Percentiles rank a stretch among this genome's conserved stretches.
These are phyloP conservation scores for Globisporangium abappressorium DNA, from an alignment of 352 stramenopile species.

Conservation along the genomic window DNA sequence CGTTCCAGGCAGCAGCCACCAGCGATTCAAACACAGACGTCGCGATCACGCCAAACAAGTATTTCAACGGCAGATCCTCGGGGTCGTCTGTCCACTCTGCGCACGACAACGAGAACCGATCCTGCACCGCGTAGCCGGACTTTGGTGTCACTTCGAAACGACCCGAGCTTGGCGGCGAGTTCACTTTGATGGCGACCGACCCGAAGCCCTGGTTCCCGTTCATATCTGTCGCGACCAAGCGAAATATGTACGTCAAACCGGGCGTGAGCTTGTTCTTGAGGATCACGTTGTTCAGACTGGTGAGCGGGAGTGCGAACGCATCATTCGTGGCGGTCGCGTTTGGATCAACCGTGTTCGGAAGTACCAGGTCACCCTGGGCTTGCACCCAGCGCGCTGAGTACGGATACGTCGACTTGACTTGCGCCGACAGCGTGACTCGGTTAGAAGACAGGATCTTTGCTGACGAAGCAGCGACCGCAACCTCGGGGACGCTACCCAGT, in stretches of 20 bases:
- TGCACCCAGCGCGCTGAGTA: constrained; percentile 52
- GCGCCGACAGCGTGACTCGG: constrained; percentile 32
- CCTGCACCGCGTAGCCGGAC: constrained; percentile 48
- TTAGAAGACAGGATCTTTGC: constrained; percentile 48
- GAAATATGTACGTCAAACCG: constrained; percentile 67
- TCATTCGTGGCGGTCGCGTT: constrained; percentile 26
- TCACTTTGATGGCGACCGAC: constrained; percentile 45
- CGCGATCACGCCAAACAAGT: constrained; percentile 55
- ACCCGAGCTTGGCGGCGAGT: constrained; percentile 56
- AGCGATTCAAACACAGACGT: constrained; percentile 28
- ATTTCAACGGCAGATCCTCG: constrained; percentile 55
- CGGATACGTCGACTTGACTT: constrained; percentile 61
- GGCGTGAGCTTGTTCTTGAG: constrained; percentile 49
- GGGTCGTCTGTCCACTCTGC: constrained; percentile 58
- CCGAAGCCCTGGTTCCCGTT: constrained; percentile 56
- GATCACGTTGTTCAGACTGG: constrained; percentile 50
- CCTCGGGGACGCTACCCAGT: constrained; percentile 40
- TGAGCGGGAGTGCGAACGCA: constrained; percentile 56
- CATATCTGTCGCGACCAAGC: constrained; percentile 48
- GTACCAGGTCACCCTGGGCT: constrained; percentile 49
- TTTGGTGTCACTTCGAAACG: constrained; percentile 40
- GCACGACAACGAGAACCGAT: constrained; percentile 51
- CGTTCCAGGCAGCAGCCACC: constrained; percentile 8
- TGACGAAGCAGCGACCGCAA: constrained; percentile 26
- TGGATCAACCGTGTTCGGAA: constrained; percentile 24